Conservation (phyloP, 75 land plant genomes). For the Ceratopteris richardii region DNA sequence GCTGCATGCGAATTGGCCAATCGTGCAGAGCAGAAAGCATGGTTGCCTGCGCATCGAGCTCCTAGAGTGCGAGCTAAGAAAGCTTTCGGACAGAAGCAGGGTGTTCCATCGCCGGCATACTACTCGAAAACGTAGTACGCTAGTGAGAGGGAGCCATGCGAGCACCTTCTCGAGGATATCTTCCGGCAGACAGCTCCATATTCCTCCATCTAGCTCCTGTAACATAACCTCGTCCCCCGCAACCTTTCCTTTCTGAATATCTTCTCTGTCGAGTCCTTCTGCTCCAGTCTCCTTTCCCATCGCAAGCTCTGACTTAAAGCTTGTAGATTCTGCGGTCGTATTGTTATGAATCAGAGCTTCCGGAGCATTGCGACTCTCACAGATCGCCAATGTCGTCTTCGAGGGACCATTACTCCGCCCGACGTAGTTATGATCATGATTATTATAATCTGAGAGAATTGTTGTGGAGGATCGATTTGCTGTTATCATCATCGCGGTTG, state of each 20-base stretch:
- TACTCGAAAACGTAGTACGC: conserved; percentile 27
- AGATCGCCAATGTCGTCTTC: neutral
- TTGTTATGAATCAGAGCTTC: neutral
- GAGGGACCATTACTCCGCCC: neutral
- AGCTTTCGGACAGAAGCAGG: conserved; percentile 12
- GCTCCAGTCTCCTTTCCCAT: too few species aligned
- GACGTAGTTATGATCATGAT: neutral
- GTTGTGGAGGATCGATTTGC: neutral
- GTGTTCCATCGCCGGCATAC: conserved; percentile 32
- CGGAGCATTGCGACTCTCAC: neutral
- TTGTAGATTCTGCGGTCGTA: too few species aligned
- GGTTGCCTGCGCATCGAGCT: conserved; percentile 4
- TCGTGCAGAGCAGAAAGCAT: conserved; percentile 29
- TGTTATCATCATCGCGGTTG: neutral
- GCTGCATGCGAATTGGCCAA: conserved; percentile 13
- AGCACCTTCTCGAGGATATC: conserved; percentile 33
- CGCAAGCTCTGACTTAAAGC: too few species aligned
- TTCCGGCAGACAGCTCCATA: conserved; percentile 38
- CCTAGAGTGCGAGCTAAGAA: conserved; percentile 8
- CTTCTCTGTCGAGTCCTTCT: too few species aligned
- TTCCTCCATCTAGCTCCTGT: neutral
- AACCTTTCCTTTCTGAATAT: too few species aligned
- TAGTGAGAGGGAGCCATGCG: conserved; percentile 24
- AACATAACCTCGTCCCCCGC: too few species aligned
- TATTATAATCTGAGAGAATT: too few species aligned